Conservation (phyloP, 176 grass and related monocot species). For the Pharus latifolius region DNA sequence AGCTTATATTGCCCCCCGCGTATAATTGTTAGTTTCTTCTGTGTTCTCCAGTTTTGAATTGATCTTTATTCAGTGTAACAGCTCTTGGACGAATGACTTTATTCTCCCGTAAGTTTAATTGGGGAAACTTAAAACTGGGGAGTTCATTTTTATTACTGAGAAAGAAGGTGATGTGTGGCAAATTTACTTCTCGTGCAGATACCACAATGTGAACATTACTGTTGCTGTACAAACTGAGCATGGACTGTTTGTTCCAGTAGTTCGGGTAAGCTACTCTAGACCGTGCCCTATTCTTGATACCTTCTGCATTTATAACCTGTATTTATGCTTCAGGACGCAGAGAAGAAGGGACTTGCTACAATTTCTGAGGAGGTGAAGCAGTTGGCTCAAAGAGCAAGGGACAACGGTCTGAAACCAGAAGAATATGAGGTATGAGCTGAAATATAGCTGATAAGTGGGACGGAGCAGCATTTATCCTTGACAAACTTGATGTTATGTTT, state of each 20-base stretch:
- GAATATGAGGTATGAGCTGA: constrained; percentile 63
- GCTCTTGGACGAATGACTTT: constrained; percentile 91
- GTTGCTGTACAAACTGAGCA: constrained; percentile 92
- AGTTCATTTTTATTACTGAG: not conserved
- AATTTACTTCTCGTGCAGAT: constrained; percentile 39
- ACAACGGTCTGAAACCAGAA: constrained; percentile 82
- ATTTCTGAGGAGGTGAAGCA: constrained; percentile 89
- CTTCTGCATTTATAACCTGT: not conserved
- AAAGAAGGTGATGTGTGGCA: not conserved
- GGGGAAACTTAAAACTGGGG: not conserved
- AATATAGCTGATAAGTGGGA: not conserved
- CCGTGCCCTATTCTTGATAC: not conserved
- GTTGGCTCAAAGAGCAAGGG: constrained; percentile 77
- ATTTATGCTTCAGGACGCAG: constrained; percentile 57
- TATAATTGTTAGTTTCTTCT: not conserved
- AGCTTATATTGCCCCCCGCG: not conserved
- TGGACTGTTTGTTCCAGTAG: constrained; percentile 90
- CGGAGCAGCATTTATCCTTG: not conserved
- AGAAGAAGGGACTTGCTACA: constrained; percentile 85
- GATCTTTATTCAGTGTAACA: constrained; percentile 51
- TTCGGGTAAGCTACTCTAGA: constrained; percentile 46
- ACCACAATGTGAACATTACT: constrained; percentile 91
- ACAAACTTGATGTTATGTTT: constrained; percentile 16
- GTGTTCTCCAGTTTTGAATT: not conserved
- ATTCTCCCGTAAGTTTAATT: constrained; percentile 82